Conservation (phyloP, 169 alveolate species). For the Plasmodium vinckei region DNA sequence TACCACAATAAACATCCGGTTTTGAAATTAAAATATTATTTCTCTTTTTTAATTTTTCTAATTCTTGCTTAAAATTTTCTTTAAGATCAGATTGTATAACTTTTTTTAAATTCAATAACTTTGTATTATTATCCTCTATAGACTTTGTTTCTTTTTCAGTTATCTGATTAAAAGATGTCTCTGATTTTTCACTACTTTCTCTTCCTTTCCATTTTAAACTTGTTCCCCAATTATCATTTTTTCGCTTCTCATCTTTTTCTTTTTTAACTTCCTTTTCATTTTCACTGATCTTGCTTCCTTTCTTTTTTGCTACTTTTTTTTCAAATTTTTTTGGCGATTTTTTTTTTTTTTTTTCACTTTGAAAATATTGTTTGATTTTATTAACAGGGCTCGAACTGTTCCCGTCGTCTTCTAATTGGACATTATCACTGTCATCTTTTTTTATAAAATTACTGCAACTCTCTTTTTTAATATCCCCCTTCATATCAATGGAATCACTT, state of each 20-base stretch:
- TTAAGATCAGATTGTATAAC: constrained; percentile 21
- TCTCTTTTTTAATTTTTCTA: constrained; percentile 55
- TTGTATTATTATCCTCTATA: constrained; percentile 1
- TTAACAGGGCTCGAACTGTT: constrained; percentile 16
- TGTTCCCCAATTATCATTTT: neutral
- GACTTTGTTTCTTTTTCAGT: neutral
- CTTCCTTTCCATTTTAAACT: constrained; percentile 7
- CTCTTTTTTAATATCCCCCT: neutral
- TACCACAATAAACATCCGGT: constrained; percentile 3
- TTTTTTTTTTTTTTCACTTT: constrained; percentile 12
- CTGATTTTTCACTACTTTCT: neutral
- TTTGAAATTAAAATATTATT: constrained; percentile 35
- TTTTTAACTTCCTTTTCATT: too few relatives aligned
- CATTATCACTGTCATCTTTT: neutral
- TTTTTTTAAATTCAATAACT: constrained; percentile 4
- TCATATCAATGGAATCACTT: neutral
- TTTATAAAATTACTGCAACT: neutral
- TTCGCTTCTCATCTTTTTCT: too few relatives aligned
- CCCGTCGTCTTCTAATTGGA: neutral
- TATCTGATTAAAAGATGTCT: neutral
- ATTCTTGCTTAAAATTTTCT: constrained; percentile 33
- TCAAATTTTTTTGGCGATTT: too few relatives aligned
- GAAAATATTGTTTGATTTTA: constrained; percentile 27
- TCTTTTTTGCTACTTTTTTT: neutral
- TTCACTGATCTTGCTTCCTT: neutral